A percentile compares a stretch with the other conserved stretches of the same genome.
Conservation (phyloP, 177 flowering plant genomes). For the Vitis hybrid region DNA sequence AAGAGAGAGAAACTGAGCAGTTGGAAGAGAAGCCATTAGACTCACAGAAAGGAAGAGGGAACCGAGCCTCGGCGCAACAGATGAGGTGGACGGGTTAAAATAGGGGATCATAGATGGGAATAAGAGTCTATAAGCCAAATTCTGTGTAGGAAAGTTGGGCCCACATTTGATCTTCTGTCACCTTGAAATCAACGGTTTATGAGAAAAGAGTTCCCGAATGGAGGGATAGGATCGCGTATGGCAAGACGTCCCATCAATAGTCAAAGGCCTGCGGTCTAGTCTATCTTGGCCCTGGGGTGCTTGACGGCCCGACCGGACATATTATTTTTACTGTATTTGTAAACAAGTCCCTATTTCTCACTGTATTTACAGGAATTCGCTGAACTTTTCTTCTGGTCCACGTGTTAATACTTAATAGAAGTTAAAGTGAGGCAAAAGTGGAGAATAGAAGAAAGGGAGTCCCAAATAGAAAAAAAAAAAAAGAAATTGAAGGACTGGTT, state of each 20-base stretch:
- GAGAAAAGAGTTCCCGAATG: background rate
- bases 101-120: background rate
- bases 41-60: background rate
- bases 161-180: background rate
- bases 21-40: conserved; percentile 25
- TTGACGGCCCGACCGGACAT: too few relatives aligned
- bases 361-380: too few relatives aligned
- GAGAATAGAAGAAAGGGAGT: background rate
- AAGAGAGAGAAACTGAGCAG: conserved; percentile 16
- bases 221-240: background rate
- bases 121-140: background rate
- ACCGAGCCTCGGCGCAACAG: too few relatives aligned
- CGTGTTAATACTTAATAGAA: too few relatives aligned
- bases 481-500: background rate
- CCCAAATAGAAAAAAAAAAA: background rate
- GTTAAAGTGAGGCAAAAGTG: too few relatives aligned
- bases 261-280: too few relatives aligned
- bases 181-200: too few relatives aligned
- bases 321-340: too few relatives aligned
- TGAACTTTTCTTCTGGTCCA: too few relatives aligned
- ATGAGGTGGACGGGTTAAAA: background rate
- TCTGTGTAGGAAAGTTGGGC: background rate
- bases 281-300: too few relatives aligned
- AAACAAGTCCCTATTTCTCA: too few relatives aligned
- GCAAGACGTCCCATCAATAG: too few relatives aligned